Evolutionary conservation across 306 rosid genomes (phyloP), one percentile per base, ranked within the genome.

Genomic region (Senna siamea): DNA sequence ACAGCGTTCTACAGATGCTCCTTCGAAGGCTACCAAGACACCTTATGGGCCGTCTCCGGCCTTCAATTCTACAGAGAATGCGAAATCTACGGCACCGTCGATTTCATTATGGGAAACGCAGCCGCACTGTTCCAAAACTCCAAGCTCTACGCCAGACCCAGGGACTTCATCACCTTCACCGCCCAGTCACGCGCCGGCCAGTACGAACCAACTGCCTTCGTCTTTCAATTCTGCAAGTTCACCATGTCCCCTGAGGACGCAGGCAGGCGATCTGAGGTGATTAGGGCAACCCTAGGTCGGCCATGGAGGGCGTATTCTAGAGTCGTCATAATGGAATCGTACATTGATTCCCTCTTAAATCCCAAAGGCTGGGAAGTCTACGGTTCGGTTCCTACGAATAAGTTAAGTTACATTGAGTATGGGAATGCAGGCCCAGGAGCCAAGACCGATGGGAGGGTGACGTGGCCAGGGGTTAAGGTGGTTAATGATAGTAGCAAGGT

Each of bases 81-180:
- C 28, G 28, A 68, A 2, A 48, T 68, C 59, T 68, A 48, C 56
- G 73, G 73, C n/a, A 68, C 73, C 26, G 73, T 68, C 0, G 73
- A 68, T 9, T 68, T 68, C 59, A 2, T 68, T 3, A 28, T 47
- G 58, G 73, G 73, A 9, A 2, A 68, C 14, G 59, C 73, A 0
- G 59, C 59, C 2, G 73, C 73, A 2, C 11, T 68, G 5, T 68
- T 68, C 18, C 73, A 68, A 10, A 17, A 17, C 44, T 68, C 59
- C 59, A 48, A 48, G 6, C 40, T 68, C 56, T 48, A 28, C 28
- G 73, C 73, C 11, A 30, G 73, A 10, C 22, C 22, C 10, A 47
- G 2, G 6, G 46, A 48, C 4, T 47, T n/a, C 26, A 13, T 68
- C 18, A 19, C 54, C n/a, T 68, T 48, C 59, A 68, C 73, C 5